Base-by-base conservation (phyloP, 1,139 yeast genomes). In the Taphrina pruni region DNA sequence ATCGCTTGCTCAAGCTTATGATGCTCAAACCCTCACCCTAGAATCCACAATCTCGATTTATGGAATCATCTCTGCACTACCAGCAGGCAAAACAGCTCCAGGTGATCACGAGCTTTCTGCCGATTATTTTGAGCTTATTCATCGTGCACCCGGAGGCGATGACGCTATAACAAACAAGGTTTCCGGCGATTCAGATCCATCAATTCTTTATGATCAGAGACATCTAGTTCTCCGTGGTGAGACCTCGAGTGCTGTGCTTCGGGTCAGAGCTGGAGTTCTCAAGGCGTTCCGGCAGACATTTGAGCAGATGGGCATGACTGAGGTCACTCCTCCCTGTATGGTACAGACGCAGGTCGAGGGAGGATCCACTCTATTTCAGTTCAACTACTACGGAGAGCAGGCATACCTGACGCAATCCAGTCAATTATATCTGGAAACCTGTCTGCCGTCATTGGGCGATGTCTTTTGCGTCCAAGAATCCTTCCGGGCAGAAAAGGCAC, bases 331-430 rank as follows among this genome's bases (percentile, higher is more conserved):
- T 64, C 99, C 99, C 76, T 93, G 98, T 81, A 93, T 95, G 98
- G 99, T 95, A 71, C 99, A 95, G 82, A 93, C 97, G 58, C 98
- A 94, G 83, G 99, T 95, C 71, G 99, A 95, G 83, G 99, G 99
- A 79, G 99, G 99, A 69, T 89, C 97, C 45, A 95, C 99, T 20
- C 84, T 95, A 78, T 95, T 95, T 83, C 87, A 88, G 76, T 83
- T 95, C 83, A 89, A 90, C 79, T 95, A 95, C 83, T 95, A 95
- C 78, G 98, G 97, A 65, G 97, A 94, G 82, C 95, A 93, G 79
- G 99, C 99, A 17, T 95, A 83, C 81, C 84, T 95, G 77, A 95
- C 99, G 32, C 99, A 95, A 82, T 90, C 97, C 14, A 94, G 99
- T 38, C 99, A 95, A 83, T 85, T 95, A 76, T 95, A 95, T 81